Percentiles rank a stretch among this genome's conserved stretches.
Evolutionary conservation across 768 basidiomycete genomes (phyloP).

Genomic region (Mycena venus): DNA sequence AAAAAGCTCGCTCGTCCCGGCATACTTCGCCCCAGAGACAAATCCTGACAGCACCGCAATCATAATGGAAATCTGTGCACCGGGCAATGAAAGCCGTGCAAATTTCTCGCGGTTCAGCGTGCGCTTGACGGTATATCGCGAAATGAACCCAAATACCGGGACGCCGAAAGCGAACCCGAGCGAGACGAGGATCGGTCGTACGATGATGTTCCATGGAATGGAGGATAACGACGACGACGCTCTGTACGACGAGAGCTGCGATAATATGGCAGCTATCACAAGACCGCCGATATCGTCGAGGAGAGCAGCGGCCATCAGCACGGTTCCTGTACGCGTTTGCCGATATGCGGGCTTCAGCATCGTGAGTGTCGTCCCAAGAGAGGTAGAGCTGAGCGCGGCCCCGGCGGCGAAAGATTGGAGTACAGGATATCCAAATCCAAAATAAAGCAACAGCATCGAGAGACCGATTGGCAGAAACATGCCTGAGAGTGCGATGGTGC

Average conservation of each 20-base stretch:
- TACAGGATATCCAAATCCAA: conserved; percentile 54
- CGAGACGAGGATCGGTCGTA: conserved; percentile 69
- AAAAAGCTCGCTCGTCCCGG: conserved; percentile 71
- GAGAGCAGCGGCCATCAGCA: conserved; percentile 72
- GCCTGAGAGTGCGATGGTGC: conserved; percentile 64
- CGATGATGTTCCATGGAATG: conserved; percentile 54
- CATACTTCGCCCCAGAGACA: conserved; percentile 62
- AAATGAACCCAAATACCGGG: conserved; percentile 46
- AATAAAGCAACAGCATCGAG: conserved; percentile 58
- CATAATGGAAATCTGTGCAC: conserved; percentile 52
- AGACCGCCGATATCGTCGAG: conserved; percentile 77
- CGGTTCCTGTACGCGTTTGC: conserved; percentile 65
- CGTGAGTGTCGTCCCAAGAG: conserved; percentile 76
- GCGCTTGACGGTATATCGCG: conserved; percentile 10
- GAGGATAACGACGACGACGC: background rate
- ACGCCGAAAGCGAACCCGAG: conserved; percentile 60
- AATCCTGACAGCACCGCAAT: conserved; percentile 56
- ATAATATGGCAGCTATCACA: conserved; percentile 68
- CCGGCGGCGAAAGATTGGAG: conserved; percentile 73
- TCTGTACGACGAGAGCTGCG: conserved; percentile 48
- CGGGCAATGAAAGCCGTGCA: conserved; percentile 23
- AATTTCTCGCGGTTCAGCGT: background rate
- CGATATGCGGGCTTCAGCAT: conserved; percentile 64
- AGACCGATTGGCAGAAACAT: conserved; percentile 64
- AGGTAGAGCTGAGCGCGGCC: conserved; percentile 72